Conservation (phyloP, 257 asterid genomes). For the Solanum pinnatisectum region DNA sequence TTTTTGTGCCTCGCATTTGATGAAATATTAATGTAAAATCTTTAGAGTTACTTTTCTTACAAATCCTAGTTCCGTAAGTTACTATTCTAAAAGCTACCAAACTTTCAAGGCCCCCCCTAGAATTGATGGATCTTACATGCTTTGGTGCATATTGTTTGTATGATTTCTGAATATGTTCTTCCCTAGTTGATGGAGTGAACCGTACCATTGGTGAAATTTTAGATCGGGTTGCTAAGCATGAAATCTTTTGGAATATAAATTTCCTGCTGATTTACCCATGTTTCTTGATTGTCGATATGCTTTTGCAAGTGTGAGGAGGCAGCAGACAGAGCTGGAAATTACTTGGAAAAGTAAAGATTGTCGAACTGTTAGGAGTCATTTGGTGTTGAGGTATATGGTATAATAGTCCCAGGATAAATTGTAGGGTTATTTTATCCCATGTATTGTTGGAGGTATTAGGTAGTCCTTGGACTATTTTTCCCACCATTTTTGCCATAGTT, state of each 20-base stretch:
- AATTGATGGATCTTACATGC: neutral
- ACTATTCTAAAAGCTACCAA: neutral
- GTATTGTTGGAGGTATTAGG: neutral
- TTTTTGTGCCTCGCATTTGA: neutral
- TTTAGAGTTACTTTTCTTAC: neutral
- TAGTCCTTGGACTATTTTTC: neutral
- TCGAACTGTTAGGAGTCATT: neutral
- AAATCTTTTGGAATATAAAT: neutral
- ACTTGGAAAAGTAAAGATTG: neutral
- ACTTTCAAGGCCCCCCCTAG: neutral
- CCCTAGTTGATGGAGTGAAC: neutral
- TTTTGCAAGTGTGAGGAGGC: neutral
- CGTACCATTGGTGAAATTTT: neutral
- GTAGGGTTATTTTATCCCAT: neutral
- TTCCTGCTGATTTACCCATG: neutral
- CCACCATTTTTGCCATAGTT: neutral
- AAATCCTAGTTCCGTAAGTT: neutral
- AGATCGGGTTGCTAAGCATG: neutral
- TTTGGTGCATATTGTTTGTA: neutral
- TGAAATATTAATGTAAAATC: neutral
- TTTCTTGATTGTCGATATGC: neutral
- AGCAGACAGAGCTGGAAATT: neutral
- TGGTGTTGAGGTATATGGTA: neutral
- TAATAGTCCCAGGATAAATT: neutral
- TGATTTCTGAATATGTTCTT: neutral